Percentiles rank a stretch among this genome's conserved stretches.
These are phyloP conservation scores for Dactylellina parvicollis DNA, from an alignment of 2,329 filamentous ascomycete species.

Conservation along the genomic window DNA sequence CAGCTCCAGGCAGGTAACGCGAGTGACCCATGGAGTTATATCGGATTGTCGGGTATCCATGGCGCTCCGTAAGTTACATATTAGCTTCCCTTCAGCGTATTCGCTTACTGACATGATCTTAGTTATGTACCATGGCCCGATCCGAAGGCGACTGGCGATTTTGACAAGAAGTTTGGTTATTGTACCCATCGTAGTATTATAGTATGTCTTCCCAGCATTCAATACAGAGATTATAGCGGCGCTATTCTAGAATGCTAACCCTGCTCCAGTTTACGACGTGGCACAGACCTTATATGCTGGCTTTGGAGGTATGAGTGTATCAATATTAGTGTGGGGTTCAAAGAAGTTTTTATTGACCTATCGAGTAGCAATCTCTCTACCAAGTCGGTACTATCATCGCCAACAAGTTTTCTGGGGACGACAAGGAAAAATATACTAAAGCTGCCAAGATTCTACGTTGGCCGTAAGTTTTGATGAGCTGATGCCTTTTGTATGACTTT, in stretches of 20 bases:
- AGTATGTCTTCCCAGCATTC: neutral
- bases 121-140: constrained; percentile 37
- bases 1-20: neutral
- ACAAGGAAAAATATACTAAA: constrained; percentile 47
- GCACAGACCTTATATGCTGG: constrained; percentile 59
- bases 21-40: constrained; percentile 16
- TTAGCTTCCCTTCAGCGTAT: neutral
- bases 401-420: constrained; percentile 38
- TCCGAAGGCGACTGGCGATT: neutral
- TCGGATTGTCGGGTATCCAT: constrained; percentile 37
- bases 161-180: constrained; percentile 17
- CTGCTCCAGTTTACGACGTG: constrained; percentile 57
- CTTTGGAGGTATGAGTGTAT: constrained; percentile 56
- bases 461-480: constrained; percentile 52
- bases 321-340: neutral
- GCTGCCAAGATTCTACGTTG: constrained; percentile 55
- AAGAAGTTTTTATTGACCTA: neutral
- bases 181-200: constrained; percentile 34
- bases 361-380: constrained; percentile 53
- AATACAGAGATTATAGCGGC: neutral
- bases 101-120: neutral
- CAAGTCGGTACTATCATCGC: constrained; percentile 44
- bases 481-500: neutral
- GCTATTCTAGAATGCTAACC: constrained; percentile 9
- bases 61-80: constrained; percentile 38